Evolutionary conservation across 139 green algal species (phyloP).

Genomic region (Nannochloris sp.): DNA sequence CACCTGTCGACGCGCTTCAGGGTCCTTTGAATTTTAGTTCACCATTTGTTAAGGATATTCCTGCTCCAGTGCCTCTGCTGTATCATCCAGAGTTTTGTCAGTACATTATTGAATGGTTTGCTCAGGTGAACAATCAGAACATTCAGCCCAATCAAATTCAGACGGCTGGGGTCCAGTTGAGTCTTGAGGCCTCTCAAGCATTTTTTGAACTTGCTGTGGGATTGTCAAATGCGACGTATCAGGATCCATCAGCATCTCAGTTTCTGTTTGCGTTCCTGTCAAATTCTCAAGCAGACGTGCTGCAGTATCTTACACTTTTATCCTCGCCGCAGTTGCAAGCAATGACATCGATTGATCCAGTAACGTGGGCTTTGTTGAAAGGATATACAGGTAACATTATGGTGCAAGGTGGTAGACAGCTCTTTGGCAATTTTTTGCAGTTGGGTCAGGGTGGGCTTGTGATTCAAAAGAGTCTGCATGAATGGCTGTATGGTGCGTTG

Average conservation of each 20-base stretch:
- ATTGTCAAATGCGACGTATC: not conserved
- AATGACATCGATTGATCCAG: conserved; percentile 3
- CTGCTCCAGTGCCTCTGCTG: conserved; percentile 1
- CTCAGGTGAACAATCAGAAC: not conserved
- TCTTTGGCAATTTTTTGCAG: conserved; percentile 4
- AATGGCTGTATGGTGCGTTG: conserved; percentile 21
- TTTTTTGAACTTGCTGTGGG: not conserved
- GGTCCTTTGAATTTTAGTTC: not conserved
- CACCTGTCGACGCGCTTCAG: not conserved
- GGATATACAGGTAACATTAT: conserved; percentile 17
- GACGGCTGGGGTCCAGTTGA: not conserved
- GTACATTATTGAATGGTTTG: not conserved
- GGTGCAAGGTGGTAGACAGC: not conserved
- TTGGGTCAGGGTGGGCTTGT: conserved; percentile 17
- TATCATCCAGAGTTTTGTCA: conserved; percentile 13
- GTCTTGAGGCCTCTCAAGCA: not conserved
- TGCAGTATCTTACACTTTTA: not conserved
- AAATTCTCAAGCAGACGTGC: not conserved
- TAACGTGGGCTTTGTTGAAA: conserved; percentile 11
- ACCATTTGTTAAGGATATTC: conserved; percentile 15
- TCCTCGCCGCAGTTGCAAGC: not conserved
- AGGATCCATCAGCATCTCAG: conserved; percentile 9
- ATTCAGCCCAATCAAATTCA: not conserved
- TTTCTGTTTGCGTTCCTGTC: conserved; percentile 17
- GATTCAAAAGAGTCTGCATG: conserved; percentile 5